phyloP scores from a whole-genome alignment of 331 rosid species.

The Rosa hybrid region DNA sequence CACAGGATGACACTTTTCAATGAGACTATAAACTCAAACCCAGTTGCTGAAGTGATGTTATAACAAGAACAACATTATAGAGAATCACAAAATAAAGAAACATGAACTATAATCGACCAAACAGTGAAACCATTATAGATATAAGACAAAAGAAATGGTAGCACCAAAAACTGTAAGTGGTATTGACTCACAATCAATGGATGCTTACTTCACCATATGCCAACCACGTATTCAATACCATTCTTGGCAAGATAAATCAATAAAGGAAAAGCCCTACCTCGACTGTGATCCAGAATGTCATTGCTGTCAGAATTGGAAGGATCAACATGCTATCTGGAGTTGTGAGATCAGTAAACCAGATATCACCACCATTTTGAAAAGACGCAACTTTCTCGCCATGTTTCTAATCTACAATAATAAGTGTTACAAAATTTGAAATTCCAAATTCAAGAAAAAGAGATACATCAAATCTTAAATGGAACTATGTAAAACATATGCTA shows the following conservation, averaged over 20 bases:
- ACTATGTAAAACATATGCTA: not conserved
- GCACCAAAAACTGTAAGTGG: not conserved
- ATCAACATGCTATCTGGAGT: constrained; percentile 21
- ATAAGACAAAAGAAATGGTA: not conserved
- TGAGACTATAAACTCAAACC: too few species aligned
- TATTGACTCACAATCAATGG: not conserved
- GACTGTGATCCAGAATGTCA: constrained; percentile 21
- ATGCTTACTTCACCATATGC: not conserved
- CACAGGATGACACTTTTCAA: too few species aligned
- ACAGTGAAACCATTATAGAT: not conserved
- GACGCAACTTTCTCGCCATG: constrained; percentile 17
- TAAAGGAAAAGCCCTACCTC: not conserved
- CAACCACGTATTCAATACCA: not conserved
- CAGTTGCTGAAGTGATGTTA: too few species aligned
- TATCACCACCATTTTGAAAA: constrained; percentile 18
- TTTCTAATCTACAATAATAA: not conserved
- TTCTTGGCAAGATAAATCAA: not conserved
- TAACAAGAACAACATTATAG: too few species aligned
- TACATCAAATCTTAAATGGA: not conserved
- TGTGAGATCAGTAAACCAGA: constrained; percentile 24
- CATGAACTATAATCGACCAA: too few species aligned
- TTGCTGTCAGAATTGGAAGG: constrained; percentile 23
- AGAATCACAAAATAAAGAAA: too few species aligned
- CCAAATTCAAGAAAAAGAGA: not conserved
- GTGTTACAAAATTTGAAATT: not conserved